Evolutionary conservation across 495 filamentous ascomycete genomes (phyloP).

Genomic region (Penicillium soppii): DNA sequence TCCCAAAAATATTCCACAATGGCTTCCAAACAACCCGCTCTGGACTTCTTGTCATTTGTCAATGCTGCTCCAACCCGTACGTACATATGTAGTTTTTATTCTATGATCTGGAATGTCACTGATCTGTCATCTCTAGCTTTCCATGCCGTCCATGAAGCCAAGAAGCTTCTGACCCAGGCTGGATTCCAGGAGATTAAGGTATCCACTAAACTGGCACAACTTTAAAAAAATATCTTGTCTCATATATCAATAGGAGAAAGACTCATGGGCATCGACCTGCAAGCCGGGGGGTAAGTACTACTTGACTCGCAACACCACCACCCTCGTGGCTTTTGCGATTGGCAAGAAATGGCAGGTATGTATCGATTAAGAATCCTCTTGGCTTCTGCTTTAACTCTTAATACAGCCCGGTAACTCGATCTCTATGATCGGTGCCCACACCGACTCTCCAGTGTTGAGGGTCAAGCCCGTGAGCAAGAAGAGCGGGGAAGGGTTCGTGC

Average conservation of each 20-base stretch:
- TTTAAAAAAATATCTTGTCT: neutral
- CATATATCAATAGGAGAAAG: conserved; percentile 62
- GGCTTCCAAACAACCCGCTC: conserved; percentile 61
- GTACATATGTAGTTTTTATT: conserved; percentile 22
- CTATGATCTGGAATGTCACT: conserved; percentile 12
- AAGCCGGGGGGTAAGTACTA: conserved; percentile 93
- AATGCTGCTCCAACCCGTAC: conserved; percentile 93
- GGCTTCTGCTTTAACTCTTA: neutral
- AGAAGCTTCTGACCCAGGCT: conserved; percentile 69
- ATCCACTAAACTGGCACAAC: neutral
- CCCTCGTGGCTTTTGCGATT: conserved; percentile 92
- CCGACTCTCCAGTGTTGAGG: conserved; percentile 86
- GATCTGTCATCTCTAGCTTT: conserved; percentile 62
- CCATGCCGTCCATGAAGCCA: conserved; percentile 83
- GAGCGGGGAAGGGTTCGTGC: conserved; percentile 80
- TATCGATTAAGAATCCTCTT: neutral
- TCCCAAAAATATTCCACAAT: conserved; percentile 41
- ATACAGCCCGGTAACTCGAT: conserved; percentile 81
- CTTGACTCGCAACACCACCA: conserved; percentile 90
- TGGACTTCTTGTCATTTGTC: conserved; percentile 90
- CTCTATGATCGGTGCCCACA: conserved; percentile 94
- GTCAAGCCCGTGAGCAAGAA: conserved; percentile 95
- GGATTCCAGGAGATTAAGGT: conserved; percentile 84
- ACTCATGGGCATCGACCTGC: conserved; percentile 79
- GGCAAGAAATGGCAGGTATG: conserved; percentile 81